Conservation (phyloP, 2,329 filamentous ascomycete genomes). For the Lizonia empirigonia region DNA sequence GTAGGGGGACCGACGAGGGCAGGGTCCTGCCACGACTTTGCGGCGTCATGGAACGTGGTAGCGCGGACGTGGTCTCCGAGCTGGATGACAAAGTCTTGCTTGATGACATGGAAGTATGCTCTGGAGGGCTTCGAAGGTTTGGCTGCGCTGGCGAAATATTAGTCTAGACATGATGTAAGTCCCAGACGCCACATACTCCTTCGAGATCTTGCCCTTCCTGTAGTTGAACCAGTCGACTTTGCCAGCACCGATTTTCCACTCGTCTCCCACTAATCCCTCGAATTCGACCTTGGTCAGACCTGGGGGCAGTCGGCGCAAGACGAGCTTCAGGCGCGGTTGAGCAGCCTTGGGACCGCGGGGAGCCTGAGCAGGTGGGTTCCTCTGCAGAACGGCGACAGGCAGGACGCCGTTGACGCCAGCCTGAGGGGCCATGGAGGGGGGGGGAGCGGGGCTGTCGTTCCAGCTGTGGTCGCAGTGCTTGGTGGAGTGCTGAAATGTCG, state of each 20-base stretch:
- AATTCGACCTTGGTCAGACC: slow-evolving; percentile 83
- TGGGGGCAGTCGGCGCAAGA: slow-evolving; percentile 83
- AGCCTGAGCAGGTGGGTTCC: slow-evolving; percentile 37
- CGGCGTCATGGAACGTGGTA: slow-evolving; percentile 78
- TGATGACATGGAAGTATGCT: slow-evolving; percentile 82
- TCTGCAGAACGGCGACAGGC: slow-evolving; percentile 46
- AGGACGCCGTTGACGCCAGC: slow-evolving; percentile 48
- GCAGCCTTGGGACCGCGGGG: slow-evolving; percentile 50
- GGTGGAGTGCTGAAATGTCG: not conserved
- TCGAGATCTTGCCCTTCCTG: slow-evolving; percentile 75
- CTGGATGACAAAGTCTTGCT: slow-evolving; percentile 67
- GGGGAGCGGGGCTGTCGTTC: not conserved
- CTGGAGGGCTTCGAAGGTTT: slow-evolving; percentile 82
- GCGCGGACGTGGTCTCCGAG: slow-evolving; percentile 74
- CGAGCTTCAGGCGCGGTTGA: slow-evolving; percentile 76
- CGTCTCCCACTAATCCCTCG: slow-evolving; percentile 70
- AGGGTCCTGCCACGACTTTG: slow-evolving; percentile 72
- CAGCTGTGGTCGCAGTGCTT: not conserved
- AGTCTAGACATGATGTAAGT: slow-evolving; percentile 3
- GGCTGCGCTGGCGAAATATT: slow-evolving; percentile 52
- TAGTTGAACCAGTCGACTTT: slow-evolving; percentile 86
- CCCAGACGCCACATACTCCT: slow-evolving; percentile 67
- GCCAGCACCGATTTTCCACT: slow-evolving; percentile 81
- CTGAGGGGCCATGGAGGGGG: slow-evolving; percentile 37
- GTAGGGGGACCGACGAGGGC: slow-evolving; percentile 78